phyloP scores from a whole-genome alignment of 306 rosid genomes.

The Prunus kanzakura region DNA sequence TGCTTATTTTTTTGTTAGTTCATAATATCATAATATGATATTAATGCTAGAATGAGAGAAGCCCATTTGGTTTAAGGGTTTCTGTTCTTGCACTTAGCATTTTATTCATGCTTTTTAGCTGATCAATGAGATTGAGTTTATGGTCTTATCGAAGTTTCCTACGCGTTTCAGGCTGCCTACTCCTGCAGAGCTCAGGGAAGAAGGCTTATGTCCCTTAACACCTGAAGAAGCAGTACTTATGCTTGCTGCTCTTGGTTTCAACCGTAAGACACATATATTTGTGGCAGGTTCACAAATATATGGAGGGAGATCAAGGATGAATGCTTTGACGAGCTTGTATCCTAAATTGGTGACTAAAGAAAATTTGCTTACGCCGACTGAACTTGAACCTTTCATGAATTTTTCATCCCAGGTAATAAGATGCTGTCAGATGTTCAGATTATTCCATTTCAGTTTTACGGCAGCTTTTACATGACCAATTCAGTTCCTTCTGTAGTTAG shows the following conservation, averaged over 20 bases:
- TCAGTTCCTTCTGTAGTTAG: conserved; percentile 50
- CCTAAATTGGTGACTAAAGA: conserved; percentile 94
- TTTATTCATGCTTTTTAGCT: neutral
- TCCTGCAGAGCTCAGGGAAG: conserved; percentile 75
- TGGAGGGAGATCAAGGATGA: conserved; percentile 75
- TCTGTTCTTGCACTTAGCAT: neutral
- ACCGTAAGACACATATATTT: conserved; percentile 70
- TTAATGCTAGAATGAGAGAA: neutral
- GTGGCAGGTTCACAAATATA: conserved; percentile 94
- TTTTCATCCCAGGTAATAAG: conserved; percentile 84
- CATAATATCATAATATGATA: neutral
- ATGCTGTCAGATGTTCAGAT: conserved; percentile 12
- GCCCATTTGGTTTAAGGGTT: neutral
- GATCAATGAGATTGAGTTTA: neutral
- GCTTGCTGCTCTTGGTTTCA: conserved; percentile 98
- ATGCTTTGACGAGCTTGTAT: conserved; percentile 77
- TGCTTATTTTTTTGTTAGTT: neutral
- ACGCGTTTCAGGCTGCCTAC: conserved; percentile 70
- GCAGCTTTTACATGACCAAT: neutral
- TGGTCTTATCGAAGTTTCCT: neutral
- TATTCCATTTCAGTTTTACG: neutral
- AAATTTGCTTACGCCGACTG: conserved; percentile 67
- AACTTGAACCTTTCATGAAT: conserved; percentile 75
- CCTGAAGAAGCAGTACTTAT: conserved; percentile 94
- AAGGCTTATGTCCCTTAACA: conserved; percentile 89